Evolutionary conservation across 1,284 basidiomycete species (phyloP), one percentile per base, ranked within the genome.

Genomic region (Leccinum subspadiceum): DNA sequence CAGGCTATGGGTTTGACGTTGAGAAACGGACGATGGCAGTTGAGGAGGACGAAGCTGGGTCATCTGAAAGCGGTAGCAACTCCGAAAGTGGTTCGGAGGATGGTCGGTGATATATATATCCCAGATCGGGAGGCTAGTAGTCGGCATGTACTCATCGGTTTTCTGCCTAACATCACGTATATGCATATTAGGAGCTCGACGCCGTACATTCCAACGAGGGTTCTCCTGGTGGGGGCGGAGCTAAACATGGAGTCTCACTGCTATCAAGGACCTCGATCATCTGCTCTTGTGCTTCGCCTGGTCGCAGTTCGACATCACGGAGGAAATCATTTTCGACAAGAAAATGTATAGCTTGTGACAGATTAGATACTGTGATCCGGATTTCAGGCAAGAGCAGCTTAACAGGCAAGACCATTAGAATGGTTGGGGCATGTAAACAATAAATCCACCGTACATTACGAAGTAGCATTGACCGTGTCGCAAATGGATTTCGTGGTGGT

Each of bases 281-380:
- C 66, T 84, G 81, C 60, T 89, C 84, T 24, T 84, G 79, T 2
- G 90, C 89, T 68, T 94, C 84, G 0, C 96, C 96, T 12, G 89
- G 86, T 51, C 82, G 82, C 20, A 90, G 75, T 75, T 98, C 96
- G 1, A 98, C 94, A 53, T 84, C 83, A 52, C 83, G 77, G 13
- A 99, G 78, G 77, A 96, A 96, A 68, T 94, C 87, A 67, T 99
- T 99, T 63, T 93, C 90, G 2, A 94, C 93, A 13, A 98, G 75
- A 75, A 98, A 99, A 35, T 87, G 87, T 68, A 98, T 92, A 2
- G 92, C 93, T 75, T 98, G 96, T 0, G 94, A 93, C 2, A 98
- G 80, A 73, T 97, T 96, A 2, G 93, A 94, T 4, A 97, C 83
- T 0, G 96, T 96, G 68, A 94, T 85, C 29, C 89, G 85, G 54